Percentiles rank a stretch among this genome's conserved stretches.
Evolutionary conservation across 2,329 filamentous ascomycete species (phyloP).

Genomic region (Trichophyton schoenleinii): DNA sequence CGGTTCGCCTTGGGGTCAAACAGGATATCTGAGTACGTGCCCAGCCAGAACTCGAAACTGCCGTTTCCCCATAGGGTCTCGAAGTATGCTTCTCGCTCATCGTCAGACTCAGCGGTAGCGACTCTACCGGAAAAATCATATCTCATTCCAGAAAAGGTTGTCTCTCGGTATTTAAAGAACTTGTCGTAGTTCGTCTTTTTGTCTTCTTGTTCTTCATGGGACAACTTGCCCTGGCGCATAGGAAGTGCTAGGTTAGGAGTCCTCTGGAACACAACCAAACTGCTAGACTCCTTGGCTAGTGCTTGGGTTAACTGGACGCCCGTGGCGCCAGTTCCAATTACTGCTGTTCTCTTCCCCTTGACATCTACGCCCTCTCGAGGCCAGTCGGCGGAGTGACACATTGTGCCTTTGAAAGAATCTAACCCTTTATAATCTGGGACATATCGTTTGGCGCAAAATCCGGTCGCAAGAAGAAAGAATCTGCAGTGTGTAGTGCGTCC

Average conservation of each 20-base stretch:
- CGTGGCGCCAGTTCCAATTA: constrained; percentile 53
- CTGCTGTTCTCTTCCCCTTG: constrained; percentile 45
- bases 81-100: constrained; percentile 38
- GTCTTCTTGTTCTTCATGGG: constrained; percentile 38
- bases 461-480: constrained; percentile 37
- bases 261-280: constrained; percentile 45
- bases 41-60: constrained; percentile 43
- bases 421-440: constrained; percentile 30
- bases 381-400: constrained; percentile 52
- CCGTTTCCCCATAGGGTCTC: constrained; percentile 40
- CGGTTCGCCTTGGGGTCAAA: constrained; percentile 37
- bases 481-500: constrained; percentile 30
- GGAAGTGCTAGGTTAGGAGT: constrained; percentile 54
- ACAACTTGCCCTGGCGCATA: constrained; percentile 43
- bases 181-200: constrained; percentile 33
- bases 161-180: constrained; percentile 40
- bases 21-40: constrained; percentile 41
- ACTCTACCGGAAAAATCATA: constrained; percentile 43
- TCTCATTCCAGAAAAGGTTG: constrained; percentile 44
- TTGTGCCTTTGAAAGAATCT: constrained; percentile 42
- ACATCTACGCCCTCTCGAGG: constrained; percentile 45
- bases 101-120: constrained; percentile 41
- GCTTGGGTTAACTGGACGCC: constrained; percentile 54
- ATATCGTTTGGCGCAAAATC: constrained; percentile 36
- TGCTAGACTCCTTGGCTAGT: constrained; percentile 40